Base-by-base conservation (phyloP, 2,329 filamentous ascomycete species). In the Amphichorda felina region DNA sequence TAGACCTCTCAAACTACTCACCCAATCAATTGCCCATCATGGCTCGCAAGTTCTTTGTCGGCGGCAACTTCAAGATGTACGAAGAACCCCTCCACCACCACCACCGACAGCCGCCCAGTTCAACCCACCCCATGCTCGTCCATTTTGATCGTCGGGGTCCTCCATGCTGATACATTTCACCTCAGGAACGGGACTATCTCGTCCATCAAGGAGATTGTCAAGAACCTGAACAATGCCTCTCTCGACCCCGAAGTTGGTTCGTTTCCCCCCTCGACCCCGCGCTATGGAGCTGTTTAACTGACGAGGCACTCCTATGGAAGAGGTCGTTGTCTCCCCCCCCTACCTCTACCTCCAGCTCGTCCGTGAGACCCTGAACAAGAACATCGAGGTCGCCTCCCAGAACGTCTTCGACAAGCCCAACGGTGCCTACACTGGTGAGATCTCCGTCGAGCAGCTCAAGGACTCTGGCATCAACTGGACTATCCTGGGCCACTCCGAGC, bases 21-120 rank as follows among this genome's bases (percentile, higher is more conserved):
- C 21, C 8, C 28, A 26, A 27, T 16, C 14, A 36, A 13, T 32
- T 18, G 35, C 35, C 66, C 74, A 85, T 56, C 54, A 94, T 94
- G 87, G 74, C 80, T 75, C 87, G 87, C 72, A 82, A 87, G 72
- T 94, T 94, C 74, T 94, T 94, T 63, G 84, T 94, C 63, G 88
- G 88, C 64, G 88, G 88, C 59, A 98, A 98, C 81, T 96, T 96
- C 72, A 96, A 98, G 76, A 96, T 96, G 88, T 94, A 68, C 58
- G 73, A 50, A 45, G 18, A 28, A 19, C 31, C 24, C 25, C n/a
- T 29, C 35, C 13, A 11, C 16, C 11, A 16, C 8, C n/a, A 19
- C 14, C 29, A 30, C n/a, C 10, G n/a, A 28, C 11, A 5, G 14
- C 17, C 25, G 30, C 16, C 21, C 14, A 28, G n/a, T n/a, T n/a